These are phyloP conservation scores for Euphorbia peplus DNA, from an alignment of 345 rosid genomes.

Conservation along the genomic window DNA sequence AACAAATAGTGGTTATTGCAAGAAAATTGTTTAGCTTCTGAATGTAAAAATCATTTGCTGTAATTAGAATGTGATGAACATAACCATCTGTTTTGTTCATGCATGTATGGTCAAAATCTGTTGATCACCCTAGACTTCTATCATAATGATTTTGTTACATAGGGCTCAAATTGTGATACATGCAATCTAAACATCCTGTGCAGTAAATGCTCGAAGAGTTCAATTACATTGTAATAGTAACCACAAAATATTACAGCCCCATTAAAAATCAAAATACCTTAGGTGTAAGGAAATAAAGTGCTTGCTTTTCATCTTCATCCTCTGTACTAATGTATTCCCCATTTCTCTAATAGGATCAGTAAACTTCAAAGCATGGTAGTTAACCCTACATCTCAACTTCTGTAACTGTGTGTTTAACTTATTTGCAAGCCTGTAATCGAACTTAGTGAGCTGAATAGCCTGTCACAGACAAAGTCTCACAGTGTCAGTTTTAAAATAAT, in stretches of 20 bases:
- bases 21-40: background rate
- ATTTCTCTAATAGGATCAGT: conserved; percentile 69
- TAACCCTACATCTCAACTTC: conserved; percentile 93
- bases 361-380: conserved; percentile 85
- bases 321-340: conserved; percentile 66
- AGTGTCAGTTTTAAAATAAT: conserved; percentile 6
- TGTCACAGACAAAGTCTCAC: conserved; percentile 30
- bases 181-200: too few relatives aligned
- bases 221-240: background rate
- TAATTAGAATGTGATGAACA: conserved; percentile 4
- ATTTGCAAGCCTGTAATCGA: conserved; percentile 93
- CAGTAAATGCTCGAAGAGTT: too few relatives aligned
- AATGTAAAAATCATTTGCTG: background rate
- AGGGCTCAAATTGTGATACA: background rate
- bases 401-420: conserved; percentile 78
- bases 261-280: conserved; percentile 45
- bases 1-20: conserved; percentile 1
- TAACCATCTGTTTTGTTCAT: background rate
- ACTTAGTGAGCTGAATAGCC: conserved; percentile 84
- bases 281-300: conserved; percentile 91
- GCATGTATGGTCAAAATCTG: too few relatives aligned
- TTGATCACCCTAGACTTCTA: too few relatives aligned
- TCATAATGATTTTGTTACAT: background rate
- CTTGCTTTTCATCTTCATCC: conserved; percentile 76
- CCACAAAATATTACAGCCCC: background rate